Evolutionary conservation across 129 eudicot species (phyloP).

Genomic region (Lactuca sativa): DNA sequence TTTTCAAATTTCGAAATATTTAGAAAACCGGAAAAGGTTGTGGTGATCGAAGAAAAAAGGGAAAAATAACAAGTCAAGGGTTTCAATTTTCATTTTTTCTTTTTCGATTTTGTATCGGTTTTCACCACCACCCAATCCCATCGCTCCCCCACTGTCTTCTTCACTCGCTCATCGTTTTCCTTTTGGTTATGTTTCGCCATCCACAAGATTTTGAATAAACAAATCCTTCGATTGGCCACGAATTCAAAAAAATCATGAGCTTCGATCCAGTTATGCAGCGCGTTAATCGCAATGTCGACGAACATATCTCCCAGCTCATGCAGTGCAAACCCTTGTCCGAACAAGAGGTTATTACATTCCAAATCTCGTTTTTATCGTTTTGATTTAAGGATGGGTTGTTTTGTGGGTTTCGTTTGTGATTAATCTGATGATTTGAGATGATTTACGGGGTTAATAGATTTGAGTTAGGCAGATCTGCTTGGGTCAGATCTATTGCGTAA

Average conservation of each 20-base stretch:
- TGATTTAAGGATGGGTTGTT: constrained; percentile 7
- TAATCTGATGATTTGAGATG: constrained; percentile 7
- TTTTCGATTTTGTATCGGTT: constrained; percentile 1
- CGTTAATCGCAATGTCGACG: constrained; percentile 73
- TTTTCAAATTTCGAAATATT: constrained; percentile 27
- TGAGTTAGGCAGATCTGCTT: constrained; percentile 29
- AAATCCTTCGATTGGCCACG: constrained; percentile 1
- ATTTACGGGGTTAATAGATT: constrained; percentile 20
- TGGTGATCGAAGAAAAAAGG: constrained; percentile 22
- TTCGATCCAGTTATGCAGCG: constrained; percentile 63
- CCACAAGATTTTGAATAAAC: constrained; percentile 14
- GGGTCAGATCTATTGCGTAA: constrained; percentile 33
- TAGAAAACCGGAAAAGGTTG: constrained; percentile 31
- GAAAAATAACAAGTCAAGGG: constrained; percentile 11
- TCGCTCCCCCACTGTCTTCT: constrained; percentile 20
- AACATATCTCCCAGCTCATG: constrained; percentile 90
- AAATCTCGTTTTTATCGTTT: neutral
- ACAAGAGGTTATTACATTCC: constrained; percentile 65
- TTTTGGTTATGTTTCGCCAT: constrained; percentile 7
- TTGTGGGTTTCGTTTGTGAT: constrained; percentile 25
- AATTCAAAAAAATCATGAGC: constrained; percentile 46
- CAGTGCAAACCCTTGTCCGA: constrained; percentile 98
- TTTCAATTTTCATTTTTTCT: constrained; percentile 17
- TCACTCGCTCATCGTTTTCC: constrained; percentile 23
- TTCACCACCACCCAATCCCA: constrained; percentile 19